Percentiles rank a stretch among this genome's conserved stretches.
These are phyloP conservation scores for Elasticomyces elasticus DNA, from an alignment of 495 filamentous ascomycete genomes.

Conservation along the genomic window DNA sequence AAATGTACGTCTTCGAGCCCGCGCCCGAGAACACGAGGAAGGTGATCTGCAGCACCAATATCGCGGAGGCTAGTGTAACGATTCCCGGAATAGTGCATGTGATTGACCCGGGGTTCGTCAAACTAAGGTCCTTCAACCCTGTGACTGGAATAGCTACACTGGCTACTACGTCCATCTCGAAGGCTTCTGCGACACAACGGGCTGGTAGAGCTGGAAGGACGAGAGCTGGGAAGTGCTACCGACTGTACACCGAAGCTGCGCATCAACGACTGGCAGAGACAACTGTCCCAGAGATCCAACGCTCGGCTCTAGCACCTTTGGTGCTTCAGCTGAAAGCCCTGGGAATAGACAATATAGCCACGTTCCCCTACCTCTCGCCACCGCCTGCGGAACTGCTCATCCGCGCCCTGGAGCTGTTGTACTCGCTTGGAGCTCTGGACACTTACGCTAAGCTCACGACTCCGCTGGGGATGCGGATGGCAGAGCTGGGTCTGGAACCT, in stretches of 20 bases:
- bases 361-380: slow-evolving; percentile 81
- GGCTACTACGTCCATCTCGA: slow-evolving; percentile 78
- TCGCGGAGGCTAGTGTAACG: slow-evolving; percentile 37
- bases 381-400: slow-evolving; percentile 82
- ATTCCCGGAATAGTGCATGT: slow-evolving; percentile 35
- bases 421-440: slow-evolving; percentile 80
- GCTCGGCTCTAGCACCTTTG: slow-evolving; percentile 82
- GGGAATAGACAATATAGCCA: slow-evolving; percentile 88
- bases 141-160: slow-evolving; percentile 81
- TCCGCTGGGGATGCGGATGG: slow-evolving; percentile 82
- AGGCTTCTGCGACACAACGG: slow-evolving; percentile 85
- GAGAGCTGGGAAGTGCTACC: slow-evolving; percentile 87
- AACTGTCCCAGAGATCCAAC: slow-evolving; percentile 82
- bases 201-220: slow-evolving; percentile 88
- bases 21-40: slow-evolving; percentile 31
- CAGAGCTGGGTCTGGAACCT: slow-evolving; percentile 86
- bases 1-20: slow-evolving; percentile 36
- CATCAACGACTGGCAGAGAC: slow-evolving; percentile 62
- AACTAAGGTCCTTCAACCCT: slow-evolving; percentile 81
- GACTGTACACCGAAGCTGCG: slow-evolving; percentile 74
- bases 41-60: slow-evolving; percentile 35
- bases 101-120: slow-evolving; percentile 58
- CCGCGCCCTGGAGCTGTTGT: slow-evolving; percentile 80
- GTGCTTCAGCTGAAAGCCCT: slow-evolving; percentile 92
- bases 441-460: slow-evolving; percentile 84